Evolutionary conservation across 805 yeast genomes (phyloP), one percentile per base, ranked within the genome.

Genomic region (Cyberlindnera lachancei): DNA sequence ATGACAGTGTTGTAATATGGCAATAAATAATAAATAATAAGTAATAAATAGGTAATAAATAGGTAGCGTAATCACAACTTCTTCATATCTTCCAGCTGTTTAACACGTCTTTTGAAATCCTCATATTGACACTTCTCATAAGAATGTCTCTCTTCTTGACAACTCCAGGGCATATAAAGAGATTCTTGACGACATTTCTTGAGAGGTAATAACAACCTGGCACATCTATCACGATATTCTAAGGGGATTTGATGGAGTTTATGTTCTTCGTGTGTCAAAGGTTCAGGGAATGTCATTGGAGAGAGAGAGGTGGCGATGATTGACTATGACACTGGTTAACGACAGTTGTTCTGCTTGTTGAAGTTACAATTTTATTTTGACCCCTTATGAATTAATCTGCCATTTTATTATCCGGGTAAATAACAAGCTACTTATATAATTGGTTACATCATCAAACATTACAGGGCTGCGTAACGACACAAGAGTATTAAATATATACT

Each of bases 71-170:
- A n/a, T n/a, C n/a, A n/a, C n/a, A n/a, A n/a, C n/a, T n/a, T n/a
- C 54, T 75, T 78, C 45, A 67, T 59, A 37, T 66, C 68, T 50
- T 74, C 70, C 56, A 81, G 64, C 60, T 80, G 88, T 52, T 75
- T 66, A 37, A 80, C 83, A 59, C 95, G 73, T 63, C 92, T 73
- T 55, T 76, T 70, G 63, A 79, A 83, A 54, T 85, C 94, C 56
- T 77, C 58, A 55, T 80, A 80, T 59, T 84, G 82, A 57, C 95
- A 84, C 53, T 81, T 81, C 57, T 84, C 95, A 67, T 87, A 85
- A 25, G 68, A 76, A 47, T 85, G 94, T 55, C 86, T 75, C 61
- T 79, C 85, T 42, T 79, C 79, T 37, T 70, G 66, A 48, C 95
- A 84, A 46, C 73, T 75, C 82, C 82, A 76, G 19, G 84, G 84